Base-by-base conservation (phyloP, 176 grass and related monocot species). In the Echinochloa phyllopogon region DNA sequence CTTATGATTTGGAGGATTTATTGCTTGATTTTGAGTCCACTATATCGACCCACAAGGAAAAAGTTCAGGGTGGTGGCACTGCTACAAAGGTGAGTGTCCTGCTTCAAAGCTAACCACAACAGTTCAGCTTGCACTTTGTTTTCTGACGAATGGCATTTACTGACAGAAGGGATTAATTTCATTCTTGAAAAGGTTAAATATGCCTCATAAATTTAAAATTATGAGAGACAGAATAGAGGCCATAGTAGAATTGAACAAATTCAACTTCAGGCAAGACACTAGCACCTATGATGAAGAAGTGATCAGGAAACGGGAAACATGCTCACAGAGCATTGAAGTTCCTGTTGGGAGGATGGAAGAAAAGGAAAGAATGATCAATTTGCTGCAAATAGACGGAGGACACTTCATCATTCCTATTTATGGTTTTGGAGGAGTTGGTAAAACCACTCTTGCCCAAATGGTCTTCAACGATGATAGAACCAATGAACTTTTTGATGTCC, bases 391-490 rank as follows among this genome's bases (percentile, higher is more conserved):
- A 57, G 17, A 75, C 0, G 67, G 43, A 23, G 67, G 18, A 14
- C 40, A 18, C 1, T 23, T 0, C 36, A 14, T 57, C 2, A 3
- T 76, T n/a, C 2, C 52, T 23, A 76, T 75, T 39, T 14, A 56
- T 40, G 49, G 50, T 40, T 29, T 75, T 57, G 73, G 73, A 57
- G 73, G 73, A 75, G 29, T 75, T n/a, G 73, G 73, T 21, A 75
- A 75, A 57, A 75, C 73, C 10, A 75, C 73, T 13, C 50, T 57
- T 13, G 73, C 17, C 7, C 73, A 57, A 5, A 75, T 75, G 73
- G 73, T 40, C 8, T 75, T n/a, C 18, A 23, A 40, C 6, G 73
- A 75, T 55, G 8, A 55, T 6, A 38, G 15, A 40, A 75, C 73
- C 9, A 6, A 12, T 4, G 9, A 1, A 41, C 0, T 12, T 56